Evolutionary conservation across 148 eudicot species (phyloP), one percentile per base, ranked within the genome.

Genomic region (Chenopodium berlandieri): DNA sequence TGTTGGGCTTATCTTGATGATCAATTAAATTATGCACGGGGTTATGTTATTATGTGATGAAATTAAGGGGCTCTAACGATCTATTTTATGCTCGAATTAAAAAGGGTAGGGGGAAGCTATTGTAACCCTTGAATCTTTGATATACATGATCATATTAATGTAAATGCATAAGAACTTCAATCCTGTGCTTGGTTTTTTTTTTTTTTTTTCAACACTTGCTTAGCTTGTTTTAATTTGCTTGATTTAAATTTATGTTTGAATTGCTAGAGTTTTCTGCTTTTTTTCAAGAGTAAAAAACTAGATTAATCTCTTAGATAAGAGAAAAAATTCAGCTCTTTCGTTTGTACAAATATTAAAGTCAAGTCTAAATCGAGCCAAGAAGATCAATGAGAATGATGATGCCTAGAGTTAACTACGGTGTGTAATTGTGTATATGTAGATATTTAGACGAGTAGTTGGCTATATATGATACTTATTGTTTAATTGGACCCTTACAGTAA

Each of bases 141-240:
- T 56, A 56, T 19, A 56, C 62, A 56, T 56, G 22, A 56, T 19
- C 62, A 14, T 17, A 14, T 17, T 17, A 63, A 40, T 77, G 54
- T 62, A 77, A 77, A 77, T 64, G 71, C 71, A 62, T 27, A 40
- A 37, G 70, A 77, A 62, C 34, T 34, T 76, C 5, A 22, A 13
- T 32, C 66, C 11, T 20, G 22, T 62, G 66, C 66, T 62, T 62
- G 22, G 27, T 62, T 7, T 20, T 56, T 12, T 3, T 13, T 56
- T 56, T 17, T 17, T 16, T 56, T 56, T 17, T 2, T 10, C 2
- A 3, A 34, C 2, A 9, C 54, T 13, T 50, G 14, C 14, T 13
- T 31, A 32, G 27, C 32, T 66, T 66, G 34, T 66, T 66, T 66
- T 40, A 40, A 40, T 40, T 40, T 66, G 16, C 14, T 66, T 27